Evolutionary conservation across 2,329 filamentous ascomycete species (phyloP), one percentile per base, ranked within the genome.

Genomic region (Colletotrichum horii): DNA sequence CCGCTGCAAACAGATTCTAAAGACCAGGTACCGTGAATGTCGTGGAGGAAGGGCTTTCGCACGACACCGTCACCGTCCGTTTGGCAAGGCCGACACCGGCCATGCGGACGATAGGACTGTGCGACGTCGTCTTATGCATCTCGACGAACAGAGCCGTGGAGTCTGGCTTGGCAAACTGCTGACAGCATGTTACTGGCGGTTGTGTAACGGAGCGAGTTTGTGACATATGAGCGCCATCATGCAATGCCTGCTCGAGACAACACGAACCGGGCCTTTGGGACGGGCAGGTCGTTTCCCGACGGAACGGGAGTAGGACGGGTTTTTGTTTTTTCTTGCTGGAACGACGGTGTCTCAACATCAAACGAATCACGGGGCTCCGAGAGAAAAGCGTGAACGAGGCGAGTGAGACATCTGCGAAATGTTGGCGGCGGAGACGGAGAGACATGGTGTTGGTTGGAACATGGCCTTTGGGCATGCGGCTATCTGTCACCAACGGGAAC

Each of bases 181-280:
- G 71, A 38, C 36, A 66, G 34, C 60, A 48, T 32, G 32, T 4
- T 24, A 28, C 34, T 73, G 55, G n/a, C 24, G 58, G 19, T 48
- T 38, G 32, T 75, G 70, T 56, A 52, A 72, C 69, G 16, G 43
- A 28, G 55, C 56, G 43, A 64, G 62, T 68, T 72, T 73, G 69
- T 48, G 73, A 72, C 62, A 64, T 32, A 34, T 43, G 62, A 75
- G 43, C 62, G 12, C 22, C 36, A 55, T 67, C 62, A 64, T 34
- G 67, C 8, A 32, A 66, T 38, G 72, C 26, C n/a, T 52, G 32
- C 55, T 62, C 36, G 58, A 38, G 9, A 48, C 48, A 66, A 43
- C 56, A 52, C 68, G 62, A 64, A 66, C 73, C 69, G 62, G 69
- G 15, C 38, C 12, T 48, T 16, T 64, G 73, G 73, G 56, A 75